phyloP scores from a whole-genome alignment of 192 early-diverging fungal genomes.

The Coemansia sp. region DNA sequence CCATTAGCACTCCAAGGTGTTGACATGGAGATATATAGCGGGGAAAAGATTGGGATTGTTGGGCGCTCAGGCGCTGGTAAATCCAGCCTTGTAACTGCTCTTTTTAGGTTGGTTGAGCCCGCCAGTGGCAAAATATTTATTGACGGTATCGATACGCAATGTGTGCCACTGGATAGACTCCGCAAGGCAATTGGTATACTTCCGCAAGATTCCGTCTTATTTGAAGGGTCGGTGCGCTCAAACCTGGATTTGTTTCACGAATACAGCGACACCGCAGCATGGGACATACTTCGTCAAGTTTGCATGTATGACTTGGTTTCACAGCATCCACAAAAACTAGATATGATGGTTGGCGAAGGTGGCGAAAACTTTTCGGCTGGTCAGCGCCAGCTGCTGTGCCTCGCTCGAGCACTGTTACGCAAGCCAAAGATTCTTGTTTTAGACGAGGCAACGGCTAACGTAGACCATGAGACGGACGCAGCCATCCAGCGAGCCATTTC shows the following conservation, averaged over 20 bases:
- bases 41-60: constrained; percentile 78
- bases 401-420: constrained; percentile 64
- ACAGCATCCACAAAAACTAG: constrained; percentile 31
- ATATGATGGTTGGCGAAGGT: constrained; percentile 52
- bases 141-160: constrained; percentile 65
- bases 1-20: constrained; percentile 50
- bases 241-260: constrained; percentile 71
- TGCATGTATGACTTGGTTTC: constrained; percentile 30
- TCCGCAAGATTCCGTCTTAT: constrained; percentile 75
- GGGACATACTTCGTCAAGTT: constrained; percentile 61
- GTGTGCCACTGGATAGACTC: constrained; percentile 59
- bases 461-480: constrained; percentile 63
- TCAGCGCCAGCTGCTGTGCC: constrained; percentile 70
- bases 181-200: constrained; percentile 65
- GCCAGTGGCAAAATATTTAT: constrained; percentile 58
- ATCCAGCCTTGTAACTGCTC: constrained; percentile 60
- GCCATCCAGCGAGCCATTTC: constrained; percentile 70
- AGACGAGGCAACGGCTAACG: constrained; percentile 76
- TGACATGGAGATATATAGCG: constrained; percentile 60
- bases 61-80: constrained; percentile 86
- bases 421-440: constrained; percentile 74
- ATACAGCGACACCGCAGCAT: constrained; percentile 67
- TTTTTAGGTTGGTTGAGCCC: constrained; percentile 77
- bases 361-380: constrained; percentile 75
- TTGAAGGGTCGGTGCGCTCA: constrained; percentile 65